Evolutionary conservation across 306 rosid genomes (phyloP).

Genomic region (Cicer bijugum): DNA sequence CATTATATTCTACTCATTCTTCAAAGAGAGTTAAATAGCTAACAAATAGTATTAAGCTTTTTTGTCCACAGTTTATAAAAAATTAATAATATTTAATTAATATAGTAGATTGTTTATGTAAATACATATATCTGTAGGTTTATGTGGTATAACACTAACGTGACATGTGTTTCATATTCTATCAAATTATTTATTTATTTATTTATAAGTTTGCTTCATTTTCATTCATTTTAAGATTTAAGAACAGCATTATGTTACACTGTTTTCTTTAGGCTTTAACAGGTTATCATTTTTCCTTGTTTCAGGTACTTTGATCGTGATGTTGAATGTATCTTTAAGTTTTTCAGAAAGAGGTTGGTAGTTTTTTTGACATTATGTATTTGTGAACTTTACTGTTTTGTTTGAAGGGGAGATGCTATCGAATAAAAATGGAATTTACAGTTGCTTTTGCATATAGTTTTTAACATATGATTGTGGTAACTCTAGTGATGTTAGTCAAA

Average conservation of each 20-base stretch:
- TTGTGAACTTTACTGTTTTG: conserved; percentile 23
- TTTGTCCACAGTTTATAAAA: background rate
- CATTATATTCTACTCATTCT: background rate
- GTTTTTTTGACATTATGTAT: background rate
- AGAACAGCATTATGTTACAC: background rate
- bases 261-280: conserved; percentile 15
- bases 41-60: background rate
- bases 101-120: conserved; percentile 9
- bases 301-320: conserved; percentile 98
- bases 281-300: conserved; percentile 39
- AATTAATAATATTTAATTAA: background rate
- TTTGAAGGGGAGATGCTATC: background rate
- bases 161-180: background rate
- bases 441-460: conserved; percentile 24
- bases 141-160: background rate
- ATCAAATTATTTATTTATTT: background rate
- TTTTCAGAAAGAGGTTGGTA: conserved; percentile 83
- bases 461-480: background rate
- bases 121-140: background rate
- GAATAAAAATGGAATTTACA: background rate
- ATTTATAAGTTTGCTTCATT: background rate
- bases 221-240: background rate
- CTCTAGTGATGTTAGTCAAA: background rate
- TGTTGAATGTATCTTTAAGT: conserved; percentile 87
- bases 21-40: background rate